A percentile compares a stretch with the other conserved stretches of the same genome.
phyloP scores from a whole-genome alignment of 2,329 filamentous ascomycete species.

The Metarhizium guizhouense region DNA sequence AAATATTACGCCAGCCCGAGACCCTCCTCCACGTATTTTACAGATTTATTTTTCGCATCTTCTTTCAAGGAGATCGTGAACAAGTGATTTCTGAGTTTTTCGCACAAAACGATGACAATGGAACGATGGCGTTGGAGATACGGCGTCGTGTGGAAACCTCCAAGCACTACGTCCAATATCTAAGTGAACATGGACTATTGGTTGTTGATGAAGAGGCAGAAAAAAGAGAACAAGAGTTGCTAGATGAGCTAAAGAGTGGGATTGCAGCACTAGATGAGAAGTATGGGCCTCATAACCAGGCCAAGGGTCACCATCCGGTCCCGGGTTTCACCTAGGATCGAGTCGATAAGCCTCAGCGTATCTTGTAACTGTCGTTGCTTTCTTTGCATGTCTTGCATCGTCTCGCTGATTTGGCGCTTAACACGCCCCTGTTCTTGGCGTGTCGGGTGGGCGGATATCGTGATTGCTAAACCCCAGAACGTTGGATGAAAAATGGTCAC shows the following conservation, averaged over 20 bases:
- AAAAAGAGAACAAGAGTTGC: neutral
- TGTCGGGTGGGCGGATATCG: too few species aligned
- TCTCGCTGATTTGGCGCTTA: too few species aligned
- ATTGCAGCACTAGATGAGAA: neutral
- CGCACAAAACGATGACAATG: neutral
- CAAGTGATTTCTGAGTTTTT: neutral
- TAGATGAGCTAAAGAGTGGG: neutral
- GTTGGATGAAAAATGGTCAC: too few species aligned
- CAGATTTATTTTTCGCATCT: neutral
- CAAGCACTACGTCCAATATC: slow-evolving; percentile 6
- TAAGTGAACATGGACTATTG: slow-evolving; percentile 2
- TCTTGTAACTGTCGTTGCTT: too few species aligned
- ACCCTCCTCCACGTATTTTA: neutral
- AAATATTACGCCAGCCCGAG: neutral
- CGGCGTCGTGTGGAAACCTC: slow-evolving; percentile 5
- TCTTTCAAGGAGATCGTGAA: neutral
- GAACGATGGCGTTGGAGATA: neutral
- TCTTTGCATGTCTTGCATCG: too few species aligned
- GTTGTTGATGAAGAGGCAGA: neutral
- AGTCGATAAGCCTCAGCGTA: too few species aligned
- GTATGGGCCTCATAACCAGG: neutral
- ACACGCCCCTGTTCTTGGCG: too few species aligned
- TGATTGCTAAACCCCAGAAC: too few species aligned
- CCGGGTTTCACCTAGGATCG: too few species aligned
- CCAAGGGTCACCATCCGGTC: neutral